phyloP scores from a whole-genome alignment of 2,329 filamentous ascomycete genomes.

The Ophiosphaerella narmari region DNA sequence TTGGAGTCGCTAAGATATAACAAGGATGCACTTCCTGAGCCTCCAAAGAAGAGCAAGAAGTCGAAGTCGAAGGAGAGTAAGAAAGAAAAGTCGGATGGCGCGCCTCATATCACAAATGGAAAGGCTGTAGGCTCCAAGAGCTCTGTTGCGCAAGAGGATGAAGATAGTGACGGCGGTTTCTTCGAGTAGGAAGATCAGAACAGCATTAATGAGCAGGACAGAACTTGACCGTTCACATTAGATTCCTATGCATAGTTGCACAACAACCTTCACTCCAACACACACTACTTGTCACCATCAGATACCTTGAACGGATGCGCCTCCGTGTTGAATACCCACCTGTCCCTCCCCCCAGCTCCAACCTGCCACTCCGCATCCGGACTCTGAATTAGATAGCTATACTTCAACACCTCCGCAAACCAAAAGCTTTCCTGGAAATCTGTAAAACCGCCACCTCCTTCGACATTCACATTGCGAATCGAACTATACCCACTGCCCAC shows the following conservation, averaged over 20 bases:
- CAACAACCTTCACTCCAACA: background rate
- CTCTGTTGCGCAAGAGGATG: slow-evolving; percentile 19
- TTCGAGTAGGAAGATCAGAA: slow-evolving; percentile 33
- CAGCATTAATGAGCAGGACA: background rate
- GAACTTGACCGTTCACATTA: slow-evolving; percentile 5
- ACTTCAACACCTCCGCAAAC: slow-evolving; percentile 88
- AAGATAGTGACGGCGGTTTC: slow-evolving; percentile 46
- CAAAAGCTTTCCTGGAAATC: slow-evolving; percentile 87
- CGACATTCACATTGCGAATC: slow-evolving; percentile 67
- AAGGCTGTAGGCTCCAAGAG: background rate
- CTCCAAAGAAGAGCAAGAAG: slow-evolving; percentile 28
- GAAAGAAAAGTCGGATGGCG: slow-evolving; percentile 16
- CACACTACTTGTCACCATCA: slow-evolving; percentile 3
- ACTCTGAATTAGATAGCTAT: slow-evolving; percentile 71
- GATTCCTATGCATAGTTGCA: slow-evolving; percentile 18
- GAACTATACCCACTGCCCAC: slow-evolving; percentile 70
- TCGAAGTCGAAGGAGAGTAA: slow-evolving; percentile 17
- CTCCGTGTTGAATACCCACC: slow-evolving; percentile 68
- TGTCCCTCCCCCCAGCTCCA: slow-evolving; percentile 53
- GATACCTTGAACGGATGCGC: slow-evolving; percentile 63
- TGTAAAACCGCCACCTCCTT: slow-evolving; percentile 62
- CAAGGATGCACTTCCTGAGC: slow-evolving; percentile 31
- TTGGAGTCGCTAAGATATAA: slow-evolving; percentile 63
- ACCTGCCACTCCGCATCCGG: slow-evolving; percentile 66
- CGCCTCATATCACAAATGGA: background rate